phyloP scores from a whole-genome alignment of 2,329 filamentous ascomycete genomes.

The Epichloe hybrida region DNA sequence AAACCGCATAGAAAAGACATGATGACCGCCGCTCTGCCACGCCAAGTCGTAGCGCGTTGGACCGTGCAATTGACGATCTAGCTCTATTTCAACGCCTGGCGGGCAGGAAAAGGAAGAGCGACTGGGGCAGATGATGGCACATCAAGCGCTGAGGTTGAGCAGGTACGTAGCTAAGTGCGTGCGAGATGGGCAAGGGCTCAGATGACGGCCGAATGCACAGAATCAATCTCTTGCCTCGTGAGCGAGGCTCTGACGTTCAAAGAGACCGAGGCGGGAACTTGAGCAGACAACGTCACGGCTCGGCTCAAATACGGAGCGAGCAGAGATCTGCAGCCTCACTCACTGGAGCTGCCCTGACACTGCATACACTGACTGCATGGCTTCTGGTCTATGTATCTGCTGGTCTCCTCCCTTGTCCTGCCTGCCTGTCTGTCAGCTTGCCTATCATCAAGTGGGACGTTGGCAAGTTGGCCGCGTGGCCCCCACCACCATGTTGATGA shows the following conservation, averaged over 20 bases:
- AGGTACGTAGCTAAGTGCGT: neutral
- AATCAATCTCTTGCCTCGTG: neutral
- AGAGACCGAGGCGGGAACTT: neutral
- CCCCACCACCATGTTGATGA: no score
- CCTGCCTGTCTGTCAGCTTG: neutral
- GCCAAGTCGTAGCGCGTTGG: neutral
- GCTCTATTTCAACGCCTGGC: neutral
- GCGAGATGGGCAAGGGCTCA: neutral
- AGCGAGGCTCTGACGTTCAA: neutral
- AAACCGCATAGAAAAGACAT: constrained; percentile 14
- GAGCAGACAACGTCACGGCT: neutral
- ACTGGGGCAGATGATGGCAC: neutral
- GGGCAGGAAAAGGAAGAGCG: neutral
- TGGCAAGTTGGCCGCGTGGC: no score
- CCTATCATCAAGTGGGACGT: neutral
- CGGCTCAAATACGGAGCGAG: neutral
- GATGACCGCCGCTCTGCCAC: neutral
- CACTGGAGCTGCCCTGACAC: neutral
- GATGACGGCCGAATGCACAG: neutral
- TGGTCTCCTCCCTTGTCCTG: neutral
- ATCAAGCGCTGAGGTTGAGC: neutral
- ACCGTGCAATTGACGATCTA: neutral
- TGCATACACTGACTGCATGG: neutral
- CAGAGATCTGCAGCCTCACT: neutral
- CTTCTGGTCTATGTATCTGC: neutral